Percentiles rank a stretch among this genome's conserved stretches.
Evolutionary conservation across 495 filamentous ascomycete genomes (phyloP).

Genomic region (Penicillium herquei): DNA sequence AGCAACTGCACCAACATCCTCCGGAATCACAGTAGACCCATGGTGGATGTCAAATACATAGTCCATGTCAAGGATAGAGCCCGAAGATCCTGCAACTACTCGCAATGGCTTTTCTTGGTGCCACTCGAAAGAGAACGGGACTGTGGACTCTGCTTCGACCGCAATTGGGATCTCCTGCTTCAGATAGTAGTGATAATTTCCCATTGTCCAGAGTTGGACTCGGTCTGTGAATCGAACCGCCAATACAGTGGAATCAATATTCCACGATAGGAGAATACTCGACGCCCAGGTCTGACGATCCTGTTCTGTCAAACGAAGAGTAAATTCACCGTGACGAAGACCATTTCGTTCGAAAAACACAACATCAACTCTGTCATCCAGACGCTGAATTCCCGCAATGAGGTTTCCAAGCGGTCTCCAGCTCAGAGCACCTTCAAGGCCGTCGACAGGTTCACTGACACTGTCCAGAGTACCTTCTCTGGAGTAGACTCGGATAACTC

Average conservation of each 20-base stretch:
- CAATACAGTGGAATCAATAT: slow-evolving; percentile 84
- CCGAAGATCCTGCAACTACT: slow-evolving; percentile 50
- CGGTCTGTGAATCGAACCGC: slow-evolving; percentile 74
- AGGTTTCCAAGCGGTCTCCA: slow-evolving; percentile 92
- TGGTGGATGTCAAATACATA: slow-evolving; percentile 66
- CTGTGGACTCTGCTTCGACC: slow-evolving; percentile 19
- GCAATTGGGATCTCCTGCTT: slow-evolving; percentile 77
- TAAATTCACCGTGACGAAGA: slow-evolving; percentile 88
- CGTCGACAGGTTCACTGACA: slow-evolving; percentile 90
- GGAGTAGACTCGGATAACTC: slow-evolving; percentile 83
- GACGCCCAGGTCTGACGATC: slow-evolving; percentile 54
- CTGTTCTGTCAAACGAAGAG: slow-evolving; percentile 62
- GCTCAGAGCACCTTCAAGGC: slow-evolving; percentile 78
- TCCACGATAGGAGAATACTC: slow-evolving; percentile 75
- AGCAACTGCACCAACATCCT: slow-evolving; percentile 77
- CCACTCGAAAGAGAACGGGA: slow-evolving; percentile 58
- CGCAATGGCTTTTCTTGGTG: slow-evolving; percentile 79
- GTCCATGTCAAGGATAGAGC: slow-evolving; percentile 59
- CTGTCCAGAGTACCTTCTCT: slow-evolving; percentile 87
- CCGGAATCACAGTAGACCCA: slow-evolving; percentile 65
- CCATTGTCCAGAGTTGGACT: slow-evolving; percentile 92
- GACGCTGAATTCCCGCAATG: slow-evolving; percentile 77
- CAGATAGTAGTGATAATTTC: slow-evolving; percentile 98
- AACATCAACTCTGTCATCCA: slow-evolving; percentile 68
- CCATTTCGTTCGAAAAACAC: slow-evolving; percentile 98